Conservation (phyloP, 177 flowering plant genomes). For the Vitis hybrid region DNA sequence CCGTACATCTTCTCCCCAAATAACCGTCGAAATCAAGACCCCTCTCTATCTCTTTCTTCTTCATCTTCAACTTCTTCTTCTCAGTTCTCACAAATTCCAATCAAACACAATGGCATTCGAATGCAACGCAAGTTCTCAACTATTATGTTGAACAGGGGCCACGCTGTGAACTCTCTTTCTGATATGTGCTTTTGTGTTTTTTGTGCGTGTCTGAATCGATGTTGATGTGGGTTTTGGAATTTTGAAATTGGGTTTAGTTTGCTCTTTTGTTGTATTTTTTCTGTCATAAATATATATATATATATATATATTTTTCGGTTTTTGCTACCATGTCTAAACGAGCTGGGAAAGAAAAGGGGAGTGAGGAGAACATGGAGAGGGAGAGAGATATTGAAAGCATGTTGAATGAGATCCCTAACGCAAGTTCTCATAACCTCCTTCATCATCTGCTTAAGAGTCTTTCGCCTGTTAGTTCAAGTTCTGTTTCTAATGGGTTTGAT, state of each 20-base stretch:
- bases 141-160: neutral
- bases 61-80: neutral
- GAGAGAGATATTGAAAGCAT: slow-evolving; percentile 12
- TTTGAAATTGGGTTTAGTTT: neutral
- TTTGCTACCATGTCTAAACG: slow-evolving; percentile 7
- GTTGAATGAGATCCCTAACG: slow-evolving; percentile 14
- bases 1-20: neutral
- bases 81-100: neutral
- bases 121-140: neutral
- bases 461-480: slow-evolving; percentile 12
- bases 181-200: neutral
- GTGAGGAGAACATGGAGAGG: slow-evolving; percentile 10
- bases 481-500: slow-evolving; percentile 19
- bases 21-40: neutral
- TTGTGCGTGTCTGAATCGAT: neutral
- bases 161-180: neutral
- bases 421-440: slow-evolving; percentile 4
- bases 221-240: slow-evolving; percentile 8
- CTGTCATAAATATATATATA: neutral
- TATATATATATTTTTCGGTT: neutral
- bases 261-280: neutral
- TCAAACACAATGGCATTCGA: slow-evolving; percentile 3
- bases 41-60: neutral
- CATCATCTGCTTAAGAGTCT: slow-evolving; percentile 5
- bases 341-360: slow-evolving; percentile 10